Base-by-base conservation (phyloP, 2,329 filamentous ascomycete species). In the Ambrosiella beaveri region DNA sequence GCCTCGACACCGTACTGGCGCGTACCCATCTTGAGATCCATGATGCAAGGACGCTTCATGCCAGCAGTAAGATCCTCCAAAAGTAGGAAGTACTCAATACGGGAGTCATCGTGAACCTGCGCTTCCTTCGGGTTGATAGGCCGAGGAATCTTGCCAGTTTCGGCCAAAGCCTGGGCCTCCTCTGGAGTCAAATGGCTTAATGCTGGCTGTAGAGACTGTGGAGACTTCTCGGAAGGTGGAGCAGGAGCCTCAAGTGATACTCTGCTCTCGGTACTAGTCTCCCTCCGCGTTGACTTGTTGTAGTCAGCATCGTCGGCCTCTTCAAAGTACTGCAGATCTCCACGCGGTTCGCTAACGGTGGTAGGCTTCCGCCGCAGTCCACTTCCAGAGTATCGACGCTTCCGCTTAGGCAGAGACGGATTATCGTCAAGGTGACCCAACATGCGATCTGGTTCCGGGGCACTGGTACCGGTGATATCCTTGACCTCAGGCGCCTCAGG, bases 21-120 rank as follows among this genome's bases (percentile, higher is more conserved):
- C 7, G 93, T 98, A 17, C 93, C 93, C 93, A 98, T 98, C 68
- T 98, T 98, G 62, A 98, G 75, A 67, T 98, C 93, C 69, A 98
- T 85, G 61, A 98, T 95, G 70, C 93, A 97, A 4, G 93, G 93
- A 55, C 86, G 83, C 67, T 88, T 90, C 93, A 98, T 97, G 39
- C 91, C 91, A 1, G 91, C 87, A 1, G 93, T 98, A 53, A 98
- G 77, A 68, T 98, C 93, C 70, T 98, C 93, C 8, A 98, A 74
- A 0, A 98, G 76, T 12, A 98, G 74, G 67, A 98, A 98, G 67
- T 91, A 95, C 65, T 96, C 88, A 3, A 95, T 86, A 38, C 91
- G 82, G 2, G 75, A 75, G 59, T 80, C 76, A 12, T 71, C 72
- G 52, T 79, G 77, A 9, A 76, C 78, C 65, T 86, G 83, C 1